A percentile compares a stretch with the other conserved stretches of the same genome.
These are phyloP conservation scores for Crithidia brevicula DNA, from an alignment of 208 protist species.

Conservation along the genomic window DNA sequence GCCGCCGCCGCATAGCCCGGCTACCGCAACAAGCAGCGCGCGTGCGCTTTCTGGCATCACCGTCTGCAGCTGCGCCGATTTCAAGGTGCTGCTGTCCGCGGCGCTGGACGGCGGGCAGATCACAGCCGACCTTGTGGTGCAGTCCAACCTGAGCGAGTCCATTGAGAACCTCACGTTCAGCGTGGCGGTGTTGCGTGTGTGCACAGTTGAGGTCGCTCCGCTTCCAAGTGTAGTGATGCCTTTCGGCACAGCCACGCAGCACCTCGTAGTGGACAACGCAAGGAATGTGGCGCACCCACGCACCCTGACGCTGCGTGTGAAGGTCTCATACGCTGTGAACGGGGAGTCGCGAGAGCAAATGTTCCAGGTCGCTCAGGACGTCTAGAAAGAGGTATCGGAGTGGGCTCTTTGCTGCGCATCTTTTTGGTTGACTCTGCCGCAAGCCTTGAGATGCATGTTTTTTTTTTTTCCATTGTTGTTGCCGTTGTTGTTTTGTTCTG, in stretches of 20 bases:
- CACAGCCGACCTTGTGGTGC: conserved; percentile 45
- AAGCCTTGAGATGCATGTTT: neutral
- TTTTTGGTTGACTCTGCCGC: too few relatives aligned
- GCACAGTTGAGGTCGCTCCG: conserved; percentile 58
- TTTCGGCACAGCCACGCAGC: conserved; percentile 44
- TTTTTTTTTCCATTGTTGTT: neutral
- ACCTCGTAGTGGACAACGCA: conserved; percentile 56
- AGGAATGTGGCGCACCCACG: conserved; percentile 49
- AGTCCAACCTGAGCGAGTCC: conserved; percentile 28
- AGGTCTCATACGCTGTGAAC: conserved; percentile 64
- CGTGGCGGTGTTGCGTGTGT: conserved; percentile 69
- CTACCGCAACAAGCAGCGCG: neutral
- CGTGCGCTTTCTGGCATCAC: conserved; percentile 15
- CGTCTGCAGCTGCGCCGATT: conserved; percentile 64
- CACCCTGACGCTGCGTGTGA: conserved; percentile 69
- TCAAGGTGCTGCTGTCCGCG: conserved; percentile 45
- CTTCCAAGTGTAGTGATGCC: conserved; percentile 48
- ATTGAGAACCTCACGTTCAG: conserved; percentile 73
- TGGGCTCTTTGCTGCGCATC: too few relatives aligned
- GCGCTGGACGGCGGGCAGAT: conserved; percentile 27
- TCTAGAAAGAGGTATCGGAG: neutral
- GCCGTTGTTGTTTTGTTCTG: too few relatives aligned
- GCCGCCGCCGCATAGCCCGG: neutral
- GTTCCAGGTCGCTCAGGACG: conserved; percentile 58
- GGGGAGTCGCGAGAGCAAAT: conserved; percentile 52